These are phyloP conservation scores for Micractinium sp. DNA, from an alignment of 139 green algal genomes.

Conservation along the genomic window DNA sequence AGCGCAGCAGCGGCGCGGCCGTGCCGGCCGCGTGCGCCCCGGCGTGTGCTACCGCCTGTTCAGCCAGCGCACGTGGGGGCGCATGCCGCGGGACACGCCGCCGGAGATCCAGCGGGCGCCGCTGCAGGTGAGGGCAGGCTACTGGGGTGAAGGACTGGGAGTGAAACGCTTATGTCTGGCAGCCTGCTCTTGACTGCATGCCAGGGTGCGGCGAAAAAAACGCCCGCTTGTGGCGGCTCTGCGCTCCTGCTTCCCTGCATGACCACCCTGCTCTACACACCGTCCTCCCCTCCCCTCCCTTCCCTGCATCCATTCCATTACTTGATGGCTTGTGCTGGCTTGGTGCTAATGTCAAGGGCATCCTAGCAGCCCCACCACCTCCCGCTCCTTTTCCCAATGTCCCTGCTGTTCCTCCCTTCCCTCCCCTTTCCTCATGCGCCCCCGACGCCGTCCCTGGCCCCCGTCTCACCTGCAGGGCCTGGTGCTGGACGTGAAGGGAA, in stretches of 20 bases:
- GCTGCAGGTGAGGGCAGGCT: constrained; percentile 60
- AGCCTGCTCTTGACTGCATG: constrained; percentile 57
- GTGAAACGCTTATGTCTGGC: background rate
- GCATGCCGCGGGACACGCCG: constrained; percentile 65
- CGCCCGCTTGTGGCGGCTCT: too few relatives aligned
- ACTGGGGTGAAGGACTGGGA: background rate
- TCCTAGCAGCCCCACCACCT: constrained; percentile 21
- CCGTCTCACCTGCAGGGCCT: constrained; percentile 45
- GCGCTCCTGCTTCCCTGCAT: too few relatives aligned
- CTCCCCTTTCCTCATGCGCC: background rate
- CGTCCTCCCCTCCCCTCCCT: too few relatives aligned
- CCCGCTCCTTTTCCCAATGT: background rate
- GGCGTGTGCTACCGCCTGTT: constrained; percentile 87
- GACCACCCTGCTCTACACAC: too few relatives aligned
- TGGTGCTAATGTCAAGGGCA: constrained; percentile 52
- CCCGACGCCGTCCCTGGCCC: too few relatives aligned
- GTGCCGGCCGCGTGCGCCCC: constrained; percentile 82
- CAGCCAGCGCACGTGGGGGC: constrained; percentile 58
- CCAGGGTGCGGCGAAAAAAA: background rate
- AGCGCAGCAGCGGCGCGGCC: constrained; percentile 82
- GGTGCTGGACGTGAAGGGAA: constrained; percentile 51
- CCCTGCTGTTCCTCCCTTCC: background rate
- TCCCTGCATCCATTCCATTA: too few relatives aligned
- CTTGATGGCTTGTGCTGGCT: too few relatives aligned
- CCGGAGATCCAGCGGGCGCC: constrained; percentile 87